Base-by-base conservation (phyloP, 805 yeast species). In the Cyberlindnera samutprakarnensis region DNA sequence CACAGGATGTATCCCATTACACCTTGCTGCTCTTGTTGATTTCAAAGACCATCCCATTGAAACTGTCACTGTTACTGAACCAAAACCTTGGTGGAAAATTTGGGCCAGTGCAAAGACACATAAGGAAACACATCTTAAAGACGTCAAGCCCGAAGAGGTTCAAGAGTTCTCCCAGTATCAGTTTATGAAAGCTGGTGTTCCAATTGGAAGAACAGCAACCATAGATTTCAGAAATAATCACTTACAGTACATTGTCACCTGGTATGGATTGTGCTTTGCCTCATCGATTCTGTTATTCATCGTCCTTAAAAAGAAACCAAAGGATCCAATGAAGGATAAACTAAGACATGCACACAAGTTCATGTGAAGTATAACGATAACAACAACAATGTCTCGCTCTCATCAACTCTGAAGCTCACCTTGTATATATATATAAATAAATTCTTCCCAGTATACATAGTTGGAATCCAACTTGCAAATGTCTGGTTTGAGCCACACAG, bases 141-240 rank as follows among this genome's bases (percentile, higher is more conserved):
- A 29, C 4, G 23, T 36, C 7, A 16, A 16, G 5, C 36, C 41
- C 10, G 23, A 28, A 2, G 36, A 30, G 7, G 9, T 49, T 53
- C 25, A 58, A 18, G 78, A 71, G 38, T 71, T 69, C 41, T 61
- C 61, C 26, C 70, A 66, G 30, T 64, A 61, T 36, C 84, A 84
- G 55, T 76, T 82, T 48, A 60, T 75, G 34, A 71, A 68, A 36
- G 79, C 84, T 5, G 98, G 98, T 33, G 90, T 90, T 6, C 98
- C 98, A 9, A 54, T 92, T 9, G 98, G 95, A 2, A 76, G 80
- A 33, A 59, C 66, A 7, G 88, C 96, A n/a, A 75, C 74, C 45
- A 73, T 90, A 21, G 88, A 78, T 43, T 70, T 85, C 51, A 76
- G 81, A 39, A 92, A 92, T 55, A 86, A 87, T 51, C 98, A 92